phyloP scores from a whole-genome alignment of 768 basidiomycete species.

The Tylopilus sp. region DNA sequence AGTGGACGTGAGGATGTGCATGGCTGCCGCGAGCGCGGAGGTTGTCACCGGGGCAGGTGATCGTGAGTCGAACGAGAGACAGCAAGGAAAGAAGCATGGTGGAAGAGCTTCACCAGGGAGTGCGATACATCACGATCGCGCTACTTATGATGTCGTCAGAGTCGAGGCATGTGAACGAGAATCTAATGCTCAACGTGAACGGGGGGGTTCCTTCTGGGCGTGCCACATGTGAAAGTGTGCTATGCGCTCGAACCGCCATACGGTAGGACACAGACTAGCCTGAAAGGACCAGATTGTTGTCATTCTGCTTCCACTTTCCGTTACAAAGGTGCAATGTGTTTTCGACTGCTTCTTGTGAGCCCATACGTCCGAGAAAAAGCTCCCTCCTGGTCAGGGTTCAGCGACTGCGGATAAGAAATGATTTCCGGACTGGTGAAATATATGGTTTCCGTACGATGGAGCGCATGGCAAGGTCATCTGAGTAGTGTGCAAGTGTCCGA shows the following conservation, averaged over 20 bases:
- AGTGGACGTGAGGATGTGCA: conserved; percentile 20
- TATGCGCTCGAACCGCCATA: not conserved
- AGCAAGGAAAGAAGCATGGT: conserved; percentile 18
- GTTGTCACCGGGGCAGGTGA: conserved; percentile 21
- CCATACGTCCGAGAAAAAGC: not conserved
- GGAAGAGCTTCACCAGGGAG: not conserved
- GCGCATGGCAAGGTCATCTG: not conserved
- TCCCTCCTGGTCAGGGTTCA: not conserved
- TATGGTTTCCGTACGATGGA: not conserved
- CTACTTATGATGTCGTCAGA: conserved; percentile 1
- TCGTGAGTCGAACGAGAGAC: conserved; percentile 14
- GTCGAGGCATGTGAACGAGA: not conserved
- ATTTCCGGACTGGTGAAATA: not conserved
- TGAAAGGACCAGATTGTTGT: not conserved
- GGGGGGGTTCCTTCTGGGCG: not conserved
- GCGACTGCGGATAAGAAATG: not conserved
- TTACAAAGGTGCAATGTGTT: not conserved
- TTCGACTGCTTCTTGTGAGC: not conserved
- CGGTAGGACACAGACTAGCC: not conserved
- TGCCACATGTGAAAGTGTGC: not conserved
- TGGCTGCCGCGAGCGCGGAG: conserved; percentile 28
- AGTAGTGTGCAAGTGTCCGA: no score
- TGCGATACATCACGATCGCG: not conserved
- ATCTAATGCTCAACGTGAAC: not conserved
- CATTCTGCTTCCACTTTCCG: not conserved